Conservation (phyloP, 2,329 filamentous ascomycete species). For the Fusarium odoratissimum region DNA sequence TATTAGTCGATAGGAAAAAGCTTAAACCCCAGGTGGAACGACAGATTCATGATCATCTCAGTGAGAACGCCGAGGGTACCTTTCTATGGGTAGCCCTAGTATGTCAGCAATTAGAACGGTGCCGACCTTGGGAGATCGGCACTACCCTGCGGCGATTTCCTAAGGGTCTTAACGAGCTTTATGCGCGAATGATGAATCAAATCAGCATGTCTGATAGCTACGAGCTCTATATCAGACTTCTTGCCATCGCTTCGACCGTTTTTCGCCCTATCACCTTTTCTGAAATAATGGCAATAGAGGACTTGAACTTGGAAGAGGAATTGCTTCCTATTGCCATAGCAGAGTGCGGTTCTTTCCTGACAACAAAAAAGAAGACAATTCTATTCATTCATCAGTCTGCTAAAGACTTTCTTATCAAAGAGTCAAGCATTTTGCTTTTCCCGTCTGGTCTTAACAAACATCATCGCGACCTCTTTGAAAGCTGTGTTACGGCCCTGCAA, state of each 20-base stretch:
- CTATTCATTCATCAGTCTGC: not conserved
- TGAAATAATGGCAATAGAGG: not conserved
- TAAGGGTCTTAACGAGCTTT: not conserved
- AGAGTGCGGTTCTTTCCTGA: not conserved
- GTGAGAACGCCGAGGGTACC: conserved; percentile 43
- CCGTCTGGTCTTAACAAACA: not conserved
- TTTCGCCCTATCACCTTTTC: not conserved
- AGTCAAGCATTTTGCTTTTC: not conserved
- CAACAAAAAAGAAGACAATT: not conserved
- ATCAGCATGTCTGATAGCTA: not conserved
- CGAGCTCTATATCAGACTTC: not conserved
- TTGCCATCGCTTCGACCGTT: not conserved
- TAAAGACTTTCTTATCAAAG: not conserved
- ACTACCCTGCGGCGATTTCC: not conserved
- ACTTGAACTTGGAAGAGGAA: not conserved
- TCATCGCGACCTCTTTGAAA: not conserved
- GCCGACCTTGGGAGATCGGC: not conserved
- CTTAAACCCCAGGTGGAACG: not conserved
- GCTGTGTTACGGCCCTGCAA: not conserved
- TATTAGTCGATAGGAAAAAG: not conserved
- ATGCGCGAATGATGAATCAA: not conserved
- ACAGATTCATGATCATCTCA: not conserved
- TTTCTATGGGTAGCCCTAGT: conserved; percentile 45
- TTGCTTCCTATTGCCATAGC: not conserved
- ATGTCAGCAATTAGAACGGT: not conserved